Conservation (phyloP, 805 yeast genomes). For the Kregervanrija fluxuum region DNA sequence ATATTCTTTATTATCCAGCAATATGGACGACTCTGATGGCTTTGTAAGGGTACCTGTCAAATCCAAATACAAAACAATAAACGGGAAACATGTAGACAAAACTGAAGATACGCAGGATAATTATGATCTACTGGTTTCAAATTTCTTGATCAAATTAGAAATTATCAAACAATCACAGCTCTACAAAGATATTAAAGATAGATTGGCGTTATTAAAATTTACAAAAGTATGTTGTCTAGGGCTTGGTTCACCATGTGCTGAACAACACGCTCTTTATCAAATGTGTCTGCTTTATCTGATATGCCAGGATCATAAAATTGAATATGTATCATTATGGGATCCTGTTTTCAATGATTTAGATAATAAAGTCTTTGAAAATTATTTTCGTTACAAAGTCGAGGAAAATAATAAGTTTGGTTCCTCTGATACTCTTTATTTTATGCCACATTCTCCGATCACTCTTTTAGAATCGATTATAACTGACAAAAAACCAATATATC, state of each 20-base stretch:
- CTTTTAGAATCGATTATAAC: conserved; percentile 21
- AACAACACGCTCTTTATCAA: conserved; percentile 22
- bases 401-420: conserved; percentile 3
- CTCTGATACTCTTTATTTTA: conserved; percentile 16
- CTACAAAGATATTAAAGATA: conserved; percentile 3
- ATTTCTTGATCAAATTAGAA: no score
- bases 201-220: conserved; percentile 1
- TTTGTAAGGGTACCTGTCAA: no score
- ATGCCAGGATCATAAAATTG: conserved; percentile 6
- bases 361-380: conserved; percentile 9
- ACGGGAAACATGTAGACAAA: no score
- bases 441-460: conserved; percentile 30
- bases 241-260: conserved; percentile 21
- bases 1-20: no score
- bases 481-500: conserved; percentile 15
- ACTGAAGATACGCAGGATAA: no score
- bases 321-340: conserved; percentile 23
- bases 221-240: conserved; percentile 24
- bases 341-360: conserved; percentile 25
- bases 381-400: conserved; percentile 12
- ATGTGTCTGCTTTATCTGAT: conserved; percentile 19
- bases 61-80: no score
- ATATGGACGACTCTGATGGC: no score
- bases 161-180: conserved; percentile 5
- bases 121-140: no score